Evolutionary conservation across 192 early-diverging fungal genomes (phyloP), one percentile per base, ranked within the genome.

Genomic region (Thoreauomyces humboldtii): DNA sequence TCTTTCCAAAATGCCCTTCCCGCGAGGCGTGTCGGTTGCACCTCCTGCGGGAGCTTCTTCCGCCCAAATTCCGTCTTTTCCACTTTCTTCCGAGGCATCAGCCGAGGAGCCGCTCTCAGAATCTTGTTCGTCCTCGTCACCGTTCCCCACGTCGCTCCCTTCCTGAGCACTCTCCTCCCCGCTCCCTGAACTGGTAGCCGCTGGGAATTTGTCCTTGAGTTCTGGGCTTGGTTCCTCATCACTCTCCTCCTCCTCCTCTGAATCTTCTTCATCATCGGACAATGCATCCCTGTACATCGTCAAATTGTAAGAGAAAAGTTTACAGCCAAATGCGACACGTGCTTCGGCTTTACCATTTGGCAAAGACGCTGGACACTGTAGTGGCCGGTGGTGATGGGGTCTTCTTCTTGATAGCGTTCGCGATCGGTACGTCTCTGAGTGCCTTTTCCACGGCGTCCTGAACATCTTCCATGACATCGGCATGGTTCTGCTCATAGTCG

Each of bases 401-500:
- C 45, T n/a, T 32, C 34, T 48, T 62, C 44, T 19, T 19, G 31
- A 48, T 34, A 15, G 9, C 19, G 25, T 48, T 46, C 6, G 25
- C 44, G 41, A 19, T 28, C 22, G 37, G 37, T 2, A 17, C 53
- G 15, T n/a, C 22, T 31, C 9, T 7, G 57, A 37, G 17, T 60
- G 69, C 77, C 46, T 65, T 61, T 35, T 60, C 65, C 9, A 75
- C 67, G 5, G 74, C 69, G 27, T 58, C 69, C 27, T 48, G 47
- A n/a, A 76, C 69, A 44, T 70, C 68, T 1, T 79, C 77, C 45
- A 75, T 33, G n/a, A 68, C 68, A 46, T 75, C 37, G 22, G 63
- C 66, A 43, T 75, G 73, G 46, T 70, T 79, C 46, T 86, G 68
- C 37, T 82, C 75, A 56, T 88, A 97, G 25, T 90, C 79, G 0